Conservation (phyloP, 371 early-diverging fungal species). For the Mucor lusitanicus region DNA sequence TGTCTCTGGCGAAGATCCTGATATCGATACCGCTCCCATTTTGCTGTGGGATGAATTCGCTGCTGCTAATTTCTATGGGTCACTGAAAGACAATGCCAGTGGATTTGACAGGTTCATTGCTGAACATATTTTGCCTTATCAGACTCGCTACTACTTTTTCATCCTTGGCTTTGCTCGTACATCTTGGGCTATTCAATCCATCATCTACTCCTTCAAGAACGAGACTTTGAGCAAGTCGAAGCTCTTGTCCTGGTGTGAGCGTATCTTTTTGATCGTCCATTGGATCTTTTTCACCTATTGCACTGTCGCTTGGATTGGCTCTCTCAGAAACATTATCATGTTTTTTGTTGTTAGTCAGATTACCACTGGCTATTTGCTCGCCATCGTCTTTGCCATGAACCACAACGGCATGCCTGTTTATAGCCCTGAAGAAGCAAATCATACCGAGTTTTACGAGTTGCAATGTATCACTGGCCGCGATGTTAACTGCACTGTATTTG, state of each 20-base stretch:
- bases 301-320: constrained; percentile 56
- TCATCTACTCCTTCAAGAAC: constrained; percentile 59
- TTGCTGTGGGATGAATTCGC: constrained; percentile 88
- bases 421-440: constrained; percentile 65
- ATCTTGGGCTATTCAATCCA: constrained; percentile 75
- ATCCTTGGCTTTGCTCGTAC: constrained; percentile 77
- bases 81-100: constrained; percentile 42
- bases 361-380: constrained; percentile 76
- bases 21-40: constrained; percentile 85
- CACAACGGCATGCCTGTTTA: constrained; percentile 91
- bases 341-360: constrained; percentile 74
- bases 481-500: constrained; percentile 60
- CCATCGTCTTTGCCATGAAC: constrained; percentile 84
- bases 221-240: constrained; percentile 56
- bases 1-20: constrained; percentile 83
- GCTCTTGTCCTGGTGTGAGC: constrained; percentile 58
- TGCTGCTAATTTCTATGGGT: constrained; percentile 70
- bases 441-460: constrained; percentile 78
- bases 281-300: constrained; percentile 70
- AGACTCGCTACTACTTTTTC: constrained; percentile 80
- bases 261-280: constrained; percentile 62
- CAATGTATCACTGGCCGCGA: constrained; percentile 84
- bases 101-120: constrained; percentile 69
- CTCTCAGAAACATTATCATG: constrained; percentile 54
- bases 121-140: constrained; percentile 58